Evolutionary conservation across 257 asterid genomes (phyloP).

Genomic region (Solanum pimpinellifolium): DNA sequence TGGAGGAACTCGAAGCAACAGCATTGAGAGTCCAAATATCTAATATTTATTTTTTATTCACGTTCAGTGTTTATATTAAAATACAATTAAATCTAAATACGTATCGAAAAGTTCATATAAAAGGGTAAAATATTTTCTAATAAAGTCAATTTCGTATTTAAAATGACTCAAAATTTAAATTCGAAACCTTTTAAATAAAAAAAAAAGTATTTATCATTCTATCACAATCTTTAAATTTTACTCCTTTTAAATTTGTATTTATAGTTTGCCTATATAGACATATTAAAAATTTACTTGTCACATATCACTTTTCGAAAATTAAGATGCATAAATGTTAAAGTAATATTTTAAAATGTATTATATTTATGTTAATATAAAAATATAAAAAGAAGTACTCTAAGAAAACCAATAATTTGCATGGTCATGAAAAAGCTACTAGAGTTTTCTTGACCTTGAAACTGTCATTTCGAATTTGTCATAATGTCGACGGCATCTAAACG

Average conservation of each 20-base stretch:
- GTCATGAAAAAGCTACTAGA: neutral
- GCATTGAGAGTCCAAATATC: neutral
- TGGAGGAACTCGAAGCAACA: neutral
- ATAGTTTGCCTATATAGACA: neutral
- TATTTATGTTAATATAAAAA: no score
- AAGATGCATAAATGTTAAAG: accelerated
- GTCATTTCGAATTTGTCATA: neutral
- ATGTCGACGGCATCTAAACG: neutral
- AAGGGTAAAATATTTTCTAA: accelerated
- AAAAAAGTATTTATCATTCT: accelerated
- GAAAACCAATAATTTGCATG: neutral
- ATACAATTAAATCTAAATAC: no score
- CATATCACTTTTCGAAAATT: no score
- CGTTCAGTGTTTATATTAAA: accelerated
- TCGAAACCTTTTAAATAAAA: no score
- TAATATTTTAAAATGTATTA: no score
- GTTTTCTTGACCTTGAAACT: neutral
- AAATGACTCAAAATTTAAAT: no score
- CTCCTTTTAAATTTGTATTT: neutral
- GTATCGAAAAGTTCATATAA: no score
- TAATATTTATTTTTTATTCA: no score
- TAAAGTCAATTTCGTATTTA: accelerated
- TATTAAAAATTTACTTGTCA: no score
- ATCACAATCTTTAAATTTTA: no score
- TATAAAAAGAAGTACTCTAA: no score